Percentiles rank a stretch among this genome's conserved stretches.
These are phyloP conservation scores for Candida loeiensis DNA, from an alignment of 805 yeast species.

Conservation along the genomic window DNA sequence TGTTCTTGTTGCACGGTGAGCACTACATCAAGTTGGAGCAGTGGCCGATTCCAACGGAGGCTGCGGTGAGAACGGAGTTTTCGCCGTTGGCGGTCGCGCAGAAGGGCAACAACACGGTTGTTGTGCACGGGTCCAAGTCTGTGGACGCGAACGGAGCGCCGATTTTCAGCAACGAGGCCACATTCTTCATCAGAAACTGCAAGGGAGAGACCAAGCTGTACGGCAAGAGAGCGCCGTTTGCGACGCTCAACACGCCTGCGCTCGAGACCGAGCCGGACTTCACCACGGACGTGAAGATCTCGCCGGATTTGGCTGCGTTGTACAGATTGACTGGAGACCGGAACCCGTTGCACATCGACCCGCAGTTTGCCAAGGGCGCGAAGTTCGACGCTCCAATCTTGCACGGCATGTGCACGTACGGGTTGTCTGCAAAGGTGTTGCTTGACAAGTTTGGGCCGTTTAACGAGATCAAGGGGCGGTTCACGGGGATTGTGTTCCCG, in stretches of 20 bases:
- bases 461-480: slow-evolving; percentile 83
- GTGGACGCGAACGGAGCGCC: slow-evolving; percentile 68
- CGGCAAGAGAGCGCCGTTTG: slow-evolving; percentile 53
- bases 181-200: slow-evolving; percentile 78
- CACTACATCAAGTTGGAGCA: slow-evolving; percentile 77
- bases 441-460: slow-evolving; percentile 78
- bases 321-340: slow-evolving; percentile 92
- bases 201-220: slow-evolving; percentile 49
- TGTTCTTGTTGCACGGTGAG: slow-evolving; percentile 90
- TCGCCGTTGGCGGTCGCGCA: slow-evolving; percentile 72
- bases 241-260: slow-evolving; percentile 58
- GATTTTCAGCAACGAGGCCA: slow-evolving; percentile 76
- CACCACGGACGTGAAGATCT: slow-evolving; percentile 53
- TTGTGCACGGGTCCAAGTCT: slow-evolving; percentile 71
- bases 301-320: slow-evolving; percentile 76
- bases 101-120: slow-evolving; percentile 81
- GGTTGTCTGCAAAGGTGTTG: slow-evolving; percentile 72
- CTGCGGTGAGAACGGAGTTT: slow-evolving; percentile 55
- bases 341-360: slow-evolving; percentile 95
- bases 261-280: slow-evolving; percentile 68
- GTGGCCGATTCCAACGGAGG: slow-evolving; percentile 77
- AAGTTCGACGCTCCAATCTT: slow-evolving; percentile 82
- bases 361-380: slow-evolving; percentile 82
- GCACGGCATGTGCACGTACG: slow-evolving; percentile 89
- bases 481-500: slow-evolving; percentile 88